A percentile compares a stretch with the other conserved stretches of the same genome.
Evolutionary conservation across 768 basidiomycete species (phyloP).

Genomic region (Rubroboletus satanas): DNA sequence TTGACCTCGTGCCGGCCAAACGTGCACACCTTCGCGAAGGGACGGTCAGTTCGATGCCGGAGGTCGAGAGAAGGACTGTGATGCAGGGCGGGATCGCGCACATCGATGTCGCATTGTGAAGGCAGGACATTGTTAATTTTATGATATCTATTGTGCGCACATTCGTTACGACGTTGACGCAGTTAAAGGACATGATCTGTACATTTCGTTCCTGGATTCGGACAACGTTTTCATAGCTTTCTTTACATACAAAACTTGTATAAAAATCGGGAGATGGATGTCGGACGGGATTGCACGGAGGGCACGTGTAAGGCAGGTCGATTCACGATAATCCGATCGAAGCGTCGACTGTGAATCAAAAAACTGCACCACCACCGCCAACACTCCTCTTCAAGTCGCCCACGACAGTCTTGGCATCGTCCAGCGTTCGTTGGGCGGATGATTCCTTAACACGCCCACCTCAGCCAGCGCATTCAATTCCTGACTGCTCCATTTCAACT

Average conservation of each 20-base stretch:
- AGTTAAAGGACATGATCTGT: neutral
- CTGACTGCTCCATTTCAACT: neutral
- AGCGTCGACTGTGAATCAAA: constrained; percentile 15
- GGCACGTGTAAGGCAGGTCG: constrained; percentile 15
- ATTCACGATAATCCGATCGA: constrained; percentile 23
- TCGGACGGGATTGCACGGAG: constrained; percentile 5
- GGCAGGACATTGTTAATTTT: constrained; percentile 4
- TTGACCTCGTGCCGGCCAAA: neutral
- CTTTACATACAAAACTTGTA: neutral
- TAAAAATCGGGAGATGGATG: neutral
- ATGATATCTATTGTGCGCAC: constrained; percentile 15
- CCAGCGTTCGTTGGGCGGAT: neutral
- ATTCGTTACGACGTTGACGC: neutral
- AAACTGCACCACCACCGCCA: neutral
- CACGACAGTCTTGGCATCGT: neutral
- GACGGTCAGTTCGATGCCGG: constrained; percentile 15
- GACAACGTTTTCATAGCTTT: neutral
- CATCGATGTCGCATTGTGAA: constrained; percentile 26
- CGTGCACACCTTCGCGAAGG: constrained; percentile 24
- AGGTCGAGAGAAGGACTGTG: constrained; percentile 22
- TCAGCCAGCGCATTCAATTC: neutral
- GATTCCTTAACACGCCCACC: neutral
- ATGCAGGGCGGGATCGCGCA: constrained; percentile 22
- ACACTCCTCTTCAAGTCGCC: neutral
- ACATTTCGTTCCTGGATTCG: neutral